Percentiles rank a stretch among this genome's conserved stretches.
Conservation (phyloP, 228 moss, liverwort and hornwort genomes). For the Sphagnum fallax region DNA sequence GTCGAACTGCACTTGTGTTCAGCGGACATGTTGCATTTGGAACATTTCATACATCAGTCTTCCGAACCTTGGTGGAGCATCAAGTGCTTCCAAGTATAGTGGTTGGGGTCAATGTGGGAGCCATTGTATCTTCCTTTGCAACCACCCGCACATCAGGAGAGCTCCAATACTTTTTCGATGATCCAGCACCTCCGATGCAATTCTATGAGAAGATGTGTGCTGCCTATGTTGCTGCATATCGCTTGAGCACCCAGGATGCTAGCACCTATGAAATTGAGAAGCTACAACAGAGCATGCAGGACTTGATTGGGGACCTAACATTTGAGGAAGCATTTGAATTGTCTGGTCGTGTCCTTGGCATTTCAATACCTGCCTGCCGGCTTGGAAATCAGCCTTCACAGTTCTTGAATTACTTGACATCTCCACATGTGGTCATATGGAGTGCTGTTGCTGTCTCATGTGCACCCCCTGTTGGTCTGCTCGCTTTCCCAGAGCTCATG, state of each 20-base stretch:
- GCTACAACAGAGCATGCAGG: slow-evolving; percentile 53
- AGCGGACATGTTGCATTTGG: slow-evolving; percentile 50
- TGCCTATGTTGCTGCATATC: slow-evolving; percentile 34
- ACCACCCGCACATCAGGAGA: slow-evolving; percentile 47
- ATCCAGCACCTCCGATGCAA: slow-evolving; percentile 36
- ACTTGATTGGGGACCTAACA: slow-evolving; percentile 52
- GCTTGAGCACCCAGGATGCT: slow-evolving; percentile 35
- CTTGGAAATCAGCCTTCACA: slow-evolving; percentile 21
- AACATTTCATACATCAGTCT: slow-evolving; percentile 50
- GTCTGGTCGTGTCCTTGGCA: slow-evolving; percentile 49
- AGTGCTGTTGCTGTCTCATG: slow-evolving; percentile 61
- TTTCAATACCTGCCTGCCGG: slow-evolving; percentile 25
- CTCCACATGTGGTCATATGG: slow-evolving; percentile 68
- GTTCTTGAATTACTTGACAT: slow-evolving; percentile 47
- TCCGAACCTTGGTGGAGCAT: slow-evolving; percentile 55
- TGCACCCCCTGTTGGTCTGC: slow-evolving; percentile 31
- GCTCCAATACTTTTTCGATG: slow-evolving; percentile 40
- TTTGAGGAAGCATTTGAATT: slow-evolving; percentile 60
- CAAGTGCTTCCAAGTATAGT: slow-evolving; percentile 49
- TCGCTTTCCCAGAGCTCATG: slow-evolving; percentile 44
- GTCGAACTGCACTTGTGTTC: slow-evolving; percentile 55
- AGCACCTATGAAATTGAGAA: slow-evolving; percentile 41
- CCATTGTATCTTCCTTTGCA: slow-evolving; percentile 52
- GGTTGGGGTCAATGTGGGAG: slow-evolving; percentile 47
- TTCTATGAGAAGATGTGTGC: slow-evolving; percentile 30